Evolutionary conservation across 768 basidiomycete genomes (phyloP).

Genomic region (Naganishia antarctica): DNA sequence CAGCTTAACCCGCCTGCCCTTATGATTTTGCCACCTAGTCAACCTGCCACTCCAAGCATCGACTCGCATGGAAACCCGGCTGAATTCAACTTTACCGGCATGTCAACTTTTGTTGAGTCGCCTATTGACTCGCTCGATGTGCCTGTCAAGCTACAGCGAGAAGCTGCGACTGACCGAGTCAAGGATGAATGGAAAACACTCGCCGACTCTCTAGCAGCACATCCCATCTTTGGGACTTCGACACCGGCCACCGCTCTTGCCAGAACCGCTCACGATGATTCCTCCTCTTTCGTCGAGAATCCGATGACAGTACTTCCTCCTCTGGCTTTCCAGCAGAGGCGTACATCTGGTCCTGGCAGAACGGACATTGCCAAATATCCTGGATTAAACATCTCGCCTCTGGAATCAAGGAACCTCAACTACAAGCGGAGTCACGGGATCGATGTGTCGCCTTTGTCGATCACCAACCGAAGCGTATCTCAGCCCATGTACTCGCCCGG

Average conservation of each 20-base stretch:
- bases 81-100: slow-evolving; percentile 29
- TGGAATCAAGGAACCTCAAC: not conserved
- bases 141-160: not conserved
- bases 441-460: not conserved
- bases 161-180: not conserved
- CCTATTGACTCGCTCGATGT: slow-evolving; percentile 1
- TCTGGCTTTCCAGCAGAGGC: slow-evolving; percentile 15
- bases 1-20: slow-evolving; percentile 28
- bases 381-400: not conserved
- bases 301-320: slow-evolving; percentile 20
- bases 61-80: slow-evolving; percentile 10
- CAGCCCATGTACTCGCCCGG: slow-evolving; percentile 5
- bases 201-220: slow-evolving; percentile 2
- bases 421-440: not conserved
- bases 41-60: slow-evolving; percentile 36
- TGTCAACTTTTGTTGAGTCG: slow-evolving; percentile 27
- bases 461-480: slow-evolving; percentile 6
- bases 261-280: slow-evolving; percentile 16
- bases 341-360: slow-evolving; percentile 11
- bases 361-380: not conserved
- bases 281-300: not conserved
- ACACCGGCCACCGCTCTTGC: not conserved
- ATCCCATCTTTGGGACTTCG: slow-evolving; percentile 21
- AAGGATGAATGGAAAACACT: slow-evolving; percentile 16
- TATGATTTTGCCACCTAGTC: slow-evolving; percentile 38